Evolutionary conservation across 768 basidiomycete genomes (phyloP).

Genomic region (Strobilomyces dryophilus): DNA sequence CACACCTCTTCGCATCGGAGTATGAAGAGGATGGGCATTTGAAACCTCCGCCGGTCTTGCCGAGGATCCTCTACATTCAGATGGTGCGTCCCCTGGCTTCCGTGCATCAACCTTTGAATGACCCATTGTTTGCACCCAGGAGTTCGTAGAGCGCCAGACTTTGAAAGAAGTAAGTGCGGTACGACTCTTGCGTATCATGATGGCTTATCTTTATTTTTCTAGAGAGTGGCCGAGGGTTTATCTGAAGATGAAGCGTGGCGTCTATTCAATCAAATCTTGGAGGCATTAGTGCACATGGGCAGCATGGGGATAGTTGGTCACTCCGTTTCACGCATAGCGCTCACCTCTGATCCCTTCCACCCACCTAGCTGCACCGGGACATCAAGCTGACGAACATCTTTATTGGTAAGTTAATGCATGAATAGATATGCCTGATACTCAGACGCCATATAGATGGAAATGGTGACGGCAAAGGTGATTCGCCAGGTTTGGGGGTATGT

Average conservation of each 20-base stretch:
- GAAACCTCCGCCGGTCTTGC: conserved; percentile 29
- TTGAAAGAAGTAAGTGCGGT: conserved; percentile 60
- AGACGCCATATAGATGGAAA: conserved; percentile 53
- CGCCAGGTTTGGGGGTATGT: not conserved
- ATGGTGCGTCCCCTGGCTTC: conserved; percentile 54
- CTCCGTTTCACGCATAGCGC: not conserved
- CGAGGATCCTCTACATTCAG: conserved; percentile 83
- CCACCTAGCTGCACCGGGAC: conserved; percentile 70
- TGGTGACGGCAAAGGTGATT: conserved; percentile 73
- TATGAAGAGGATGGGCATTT: conserved; percentile 30
- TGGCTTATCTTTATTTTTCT: not conserved
- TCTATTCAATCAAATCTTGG: conserved; percentile 83
- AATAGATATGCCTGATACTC: not conserved
- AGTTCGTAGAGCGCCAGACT: conserved; percentile 90
- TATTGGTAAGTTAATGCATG: conserved; percentile 54
- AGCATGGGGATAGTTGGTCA: conserved; percentile 73
- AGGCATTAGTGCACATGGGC: conserved; percentile 88
- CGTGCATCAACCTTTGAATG: not conserved
- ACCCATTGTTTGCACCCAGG: conserved; percentile 39
- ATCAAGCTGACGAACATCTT: conserved; percentile 95
- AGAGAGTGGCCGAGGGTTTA: conserved; percentile 78
- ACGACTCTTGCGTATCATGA: not conserved
- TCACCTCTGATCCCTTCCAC: conserved; percentile 22
- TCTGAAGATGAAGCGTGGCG: conserved; percentile 86
- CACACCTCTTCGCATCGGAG: conserved; percentile 34